phyloP scores from a whole-genome alignment of 2,329 filamentous ascomycete species.

The Whalleya microplaca region DNA sequence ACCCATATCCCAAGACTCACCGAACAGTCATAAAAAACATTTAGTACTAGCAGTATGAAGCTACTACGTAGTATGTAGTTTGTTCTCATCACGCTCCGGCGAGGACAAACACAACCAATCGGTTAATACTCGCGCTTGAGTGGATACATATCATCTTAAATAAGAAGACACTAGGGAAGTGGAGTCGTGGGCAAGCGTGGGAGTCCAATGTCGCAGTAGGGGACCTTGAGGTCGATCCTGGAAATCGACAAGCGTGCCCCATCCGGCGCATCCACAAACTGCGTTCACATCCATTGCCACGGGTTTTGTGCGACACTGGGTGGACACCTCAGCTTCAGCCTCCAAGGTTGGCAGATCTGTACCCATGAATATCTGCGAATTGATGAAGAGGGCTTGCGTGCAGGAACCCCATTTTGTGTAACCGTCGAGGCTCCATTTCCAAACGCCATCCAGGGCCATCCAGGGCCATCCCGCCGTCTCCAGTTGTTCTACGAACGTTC shows the following conservation, averaged over 20 bases:
- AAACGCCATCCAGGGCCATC: conserved; percentile 21
- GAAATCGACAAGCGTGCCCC: conserved; percentile 18
- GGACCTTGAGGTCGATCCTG: conserved; percentile 26
- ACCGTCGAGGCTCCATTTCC: conserved; percentile 33
- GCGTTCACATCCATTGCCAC: conserved; percentile 26
- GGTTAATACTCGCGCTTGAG: conserved; percentile 21
- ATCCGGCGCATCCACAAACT: conserved; percentile 21
- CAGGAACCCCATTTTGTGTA: conserved; percentile 36
- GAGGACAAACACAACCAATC: conserved; percentile 14
- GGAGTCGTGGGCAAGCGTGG: conserved; percentile 26
- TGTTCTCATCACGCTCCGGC: conserved; percentile 5
- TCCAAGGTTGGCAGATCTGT: conserved; percentile 29
- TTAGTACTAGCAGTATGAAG: not conserved
- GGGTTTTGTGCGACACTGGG: conserved; percentile 36
- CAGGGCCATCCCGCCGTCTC: conserved; percentile 27
- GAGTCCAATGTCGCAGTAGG: conserved; percentile 26
- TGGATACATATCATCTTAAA: conserved; percentile 9
- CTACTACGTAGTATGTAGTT: not conserved
- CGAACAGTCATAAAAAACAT: not conserved
- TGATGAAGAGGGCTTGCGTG: conserved; percentile 22
- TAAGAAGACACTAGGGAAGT: conserved; percentile 15
- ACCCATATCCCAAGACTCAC: not conserved
- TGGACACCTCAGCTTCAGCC: conserved; percentile 35
- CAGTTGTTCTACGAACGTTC: conserved; percentile 31
- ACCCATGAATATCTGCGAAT: conserved; percentile 26